A percentile compares a stretch with the other conserved stretches of the same genome.
These are phyloP conservation scores for Sclerotinia sclerotiorum DNA, from an alignment of 2,329 filamentous ascomycete genomes.

Conservation along the genomic window DNA sequence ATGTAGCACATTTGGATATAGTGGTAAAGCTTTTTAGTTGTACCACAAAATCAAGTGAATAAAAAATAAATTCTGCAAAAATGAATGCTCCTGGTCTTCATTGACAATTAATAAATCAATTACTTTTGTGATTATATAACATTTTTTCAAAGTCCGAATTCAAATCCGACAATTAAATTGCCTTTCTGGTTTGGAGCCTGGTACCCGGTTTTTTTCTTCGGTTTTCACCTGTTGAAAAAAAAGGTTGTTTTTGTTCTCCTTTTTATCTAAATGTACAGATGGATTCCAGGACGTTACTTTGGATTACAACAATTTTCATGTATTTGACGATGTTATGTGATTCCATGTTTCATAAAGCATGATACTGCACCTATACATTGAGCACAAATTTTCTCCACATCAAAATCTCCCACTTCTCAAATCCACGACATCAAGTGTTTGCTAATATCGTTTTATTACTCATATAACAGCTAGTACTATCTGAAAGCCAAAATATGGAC, in stretches of 20 bases:
- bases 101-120: no score
- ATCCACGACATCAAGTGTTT: neutral
- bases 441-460: neutral
- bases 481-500: neutral
- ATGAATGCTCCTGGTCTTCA: neutral
- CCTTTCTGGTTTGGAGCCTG: no score
- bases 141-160: neutral
- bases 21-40: neutral
- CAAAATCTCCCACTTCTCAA: neutral
- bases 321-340: neutral
- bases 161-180: no score
- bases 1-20: neutral
- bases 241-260: no score
- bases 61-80: neutral
- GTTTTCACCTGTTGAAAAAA: no score
- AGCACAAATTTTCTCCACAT: constrained; percentile 13
- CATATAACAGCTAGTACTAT: neutral
- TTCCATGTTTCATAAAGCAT: neutral
- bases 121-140: neutral
- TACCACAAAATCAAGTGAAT: neutral
- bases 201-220: no score
- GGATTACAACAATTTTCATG: neutral
- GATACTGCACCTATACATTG: neutral
- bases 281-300: neutral
- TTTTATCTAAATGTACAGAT: neutral